These are phyloP conservation scores for Trametes versicolor DNA, from an alignment of 1,284 basidiomycete species.

Conservation along the genomic window DNA sequence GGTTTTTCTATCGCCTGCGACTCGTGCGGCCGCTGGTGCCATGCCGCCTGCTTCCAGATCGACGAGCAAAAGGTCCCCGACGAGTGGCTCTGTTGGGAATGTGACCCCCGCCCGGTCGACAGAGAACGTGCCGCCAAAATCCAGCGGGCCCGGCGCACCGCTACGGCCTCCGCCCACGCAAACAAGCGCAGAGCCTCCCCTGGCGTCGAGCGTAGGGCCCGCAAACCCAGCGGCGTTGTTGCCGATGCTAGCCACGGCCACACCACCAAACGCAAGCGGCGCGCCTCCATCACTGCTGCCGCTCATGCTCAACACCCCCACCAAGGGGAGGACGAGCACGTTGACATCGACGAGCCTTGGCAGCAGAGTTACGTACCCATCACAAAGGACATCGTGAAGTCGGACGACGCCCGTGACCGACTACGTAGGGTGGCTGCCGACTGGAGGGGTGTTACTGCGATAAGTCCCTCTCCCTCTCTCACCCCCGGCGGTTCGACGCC, in stretches of 20 bases:
- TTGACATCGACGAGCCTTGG: conserved; percentile 59
- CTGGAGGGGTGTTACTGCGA: conserved; percentile 77
- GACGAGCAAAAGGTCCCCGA: conserved; percentile 78
- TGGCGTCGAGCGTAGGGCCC: conserved; percentile 56
- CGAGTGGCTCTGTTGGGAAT: conserved; percentile 72
- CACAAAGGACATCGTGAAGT: conserved; percentile 60
- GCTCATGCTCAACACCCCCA: conserved; percentile 33
- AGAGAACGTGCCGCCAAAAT: conserved; percentile 56
- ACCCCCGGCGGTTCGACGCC: conserved; percentile 45
- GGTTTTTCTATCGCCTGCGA: conserved; percentile 96
- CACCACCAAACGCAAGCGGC: conserved; percentile 51
- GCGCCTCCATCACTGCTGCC: conserved; percentile 47
- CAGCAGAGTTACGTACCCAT: conserved; percentile 52
- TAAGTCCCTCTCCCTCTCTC: conserved; percentile 49
- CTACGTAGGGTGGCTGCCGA: conserved; percentile 67
- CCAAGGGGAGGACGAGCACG: conserved; percentile 55
- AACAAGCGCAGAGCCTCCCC: conserved; percentile 49
- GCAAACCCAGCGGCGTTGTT: conserved; percentile 51
- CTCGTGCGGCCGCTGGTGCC: conserved; percentile 89
- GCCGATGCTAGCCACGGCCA: conserved; percentile 47
- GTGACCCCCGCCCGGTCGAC: conserved; percentile 58
- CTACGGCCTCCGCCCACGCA: conserved; percentile 36
- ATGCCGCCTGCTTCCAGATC: conserved; percentile 88
- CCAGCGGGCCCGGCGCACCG: conserved; percentile 51
- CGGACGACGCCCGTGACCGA: conserved; percentile 59